Conservation (phyloP, 2,329 filamentous ascomycete species). For the Didymosphaeria variabile region DNA sequence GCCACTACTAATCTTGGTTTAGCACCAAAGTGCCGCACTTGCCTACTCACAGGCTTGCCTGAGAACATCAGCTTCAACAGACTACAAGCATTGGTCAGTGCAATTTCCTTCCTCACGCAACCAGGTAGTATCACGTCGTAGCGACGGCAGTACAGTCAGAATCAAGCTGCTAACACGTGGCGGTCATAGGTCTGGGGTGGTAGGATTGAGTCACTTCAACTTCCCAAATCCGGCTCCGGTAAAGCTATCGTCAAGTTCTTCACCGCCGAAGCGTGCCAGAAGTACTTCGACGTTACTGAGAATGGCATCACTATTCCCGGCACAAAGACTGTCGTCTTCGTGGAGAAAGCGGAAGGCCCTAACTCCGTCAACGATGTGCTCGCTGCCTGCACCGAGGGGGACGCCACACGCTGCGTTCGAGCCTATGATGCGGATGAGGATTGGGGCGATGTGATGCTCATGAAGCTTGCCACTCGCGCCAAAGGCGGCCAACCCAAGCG, state of each 20-base stretch:
- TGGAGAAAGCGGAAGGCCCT: conserved; percentile 36
- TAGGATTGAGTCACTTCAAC: conserved; percentile 40
- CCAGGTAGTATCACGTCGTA: too few species aligned
- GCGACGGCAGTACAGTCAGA: too few species aligned
- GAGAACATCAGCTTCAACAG: conserved; percentile 34
- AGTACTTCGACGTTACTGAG: conserved; percentile 43
- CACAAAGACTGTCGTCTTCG: conserved; percentile 34
- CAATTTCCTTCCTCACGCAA: too few species aligned
- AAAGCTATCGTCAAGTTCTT: conserved; percentile 46
- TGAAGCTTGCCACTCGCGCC: conserved; percentile 50
- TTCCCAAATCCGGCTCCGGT: conserved; percentile 33
- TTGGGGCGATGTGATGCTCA: conserved; percentile 39
- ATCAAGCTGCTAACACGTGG: not conserved
- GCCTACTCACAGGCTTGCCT: conserved; percentile 37
- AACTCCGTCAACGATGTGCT: conserved; percentile 53
- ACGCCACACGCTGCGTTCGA: conserved; percentile 57
- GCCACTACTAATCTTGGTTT: conserved; percentile 17
- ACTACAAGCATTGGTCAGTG: conserved; percentile 39
- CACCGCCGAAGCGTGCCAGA: conserved; percentile 41
- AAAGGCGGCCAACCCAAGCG: conserved; percentile 44
- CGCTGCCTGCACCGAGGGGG: conserved; percentile 50
- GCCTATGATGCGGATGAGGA: conserved; percentile 54
- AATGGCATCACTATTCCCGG: conserved; percentile 44
- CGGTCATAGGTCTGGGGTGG: conserved; percentile 46
- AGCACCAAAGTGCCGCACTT: conserved; percentile 37